Conservation (phyloP, 2,329 filamentous ascomycete genomes). For the Arthrobotrys megalospora region DNA sequence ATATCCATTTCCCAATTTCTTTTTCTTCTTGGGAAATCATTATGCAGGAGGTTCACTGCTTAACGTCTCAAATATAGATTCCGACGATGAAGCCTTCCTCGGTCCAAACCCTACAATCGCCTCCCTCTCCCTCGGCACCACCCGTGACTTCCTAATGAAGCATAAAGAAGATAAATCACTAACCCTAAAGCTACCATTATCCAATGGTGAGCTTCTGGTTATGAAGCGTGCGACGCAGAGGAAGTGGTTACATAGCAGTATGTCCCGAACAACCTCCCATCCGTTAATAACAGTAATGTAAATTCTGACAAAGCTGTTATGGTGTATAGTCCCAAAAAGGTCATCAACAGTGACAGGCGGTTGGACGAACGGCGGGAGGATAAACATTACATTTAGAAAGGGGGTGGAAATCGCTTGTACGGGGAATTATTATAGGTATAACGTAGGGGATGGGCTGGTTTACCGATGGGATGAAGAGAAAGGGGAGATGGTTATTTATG, state of each 20-base stretch:
- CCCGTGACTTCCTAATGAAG: constrained; percentile 83
- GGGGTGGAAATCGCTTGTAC: constrained; percentile 81
- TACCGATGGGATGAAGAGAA: constrained; percentile 43
- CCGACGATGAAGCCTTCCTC: constrained; percentile 84
- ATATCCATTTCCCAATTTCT: neutral
- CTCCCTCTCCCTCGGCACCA: constrained; percentile 80
- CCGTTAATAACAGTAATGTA: neutral
- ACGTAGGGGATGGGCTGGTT: constrained; percentile 43
- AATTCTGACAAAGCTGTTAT: no score
- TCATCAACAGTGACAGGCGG: constrained; percentile 67
- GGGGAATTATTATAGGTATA: constrained; percentile 79
- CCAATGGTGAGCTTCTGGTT: constrained; percentile 65
- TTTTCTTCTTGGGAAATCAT: neutral
- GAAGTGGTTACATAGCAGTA: constrained; percentile 68
- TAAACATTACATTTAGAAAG: constrained; percentile 84
- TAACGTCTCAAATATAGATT: constrained; percentile 70
- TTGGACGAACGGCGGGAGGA: constrained; percentile 75
- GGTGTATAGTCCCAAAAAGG: constrained; percentile 46
- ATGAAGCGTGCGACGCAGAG: constrained; percentile 67
- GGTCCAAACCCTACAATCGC: constrained; percentile 80
- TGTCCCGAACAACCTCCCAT: neutral
- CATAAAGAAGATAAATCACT: constrained; percentile 65
- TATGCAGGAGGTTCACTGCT: neutral
- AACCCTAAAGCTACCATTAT: constrained; percentile 42
- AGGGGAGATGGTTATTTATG: constrained; percentile 30